These are phyloP conservation scores for Hypoxylon trugodes DNA, from an alignment of 495 filamentous ascomycete species.

Conservation along the genomic window DNA sequence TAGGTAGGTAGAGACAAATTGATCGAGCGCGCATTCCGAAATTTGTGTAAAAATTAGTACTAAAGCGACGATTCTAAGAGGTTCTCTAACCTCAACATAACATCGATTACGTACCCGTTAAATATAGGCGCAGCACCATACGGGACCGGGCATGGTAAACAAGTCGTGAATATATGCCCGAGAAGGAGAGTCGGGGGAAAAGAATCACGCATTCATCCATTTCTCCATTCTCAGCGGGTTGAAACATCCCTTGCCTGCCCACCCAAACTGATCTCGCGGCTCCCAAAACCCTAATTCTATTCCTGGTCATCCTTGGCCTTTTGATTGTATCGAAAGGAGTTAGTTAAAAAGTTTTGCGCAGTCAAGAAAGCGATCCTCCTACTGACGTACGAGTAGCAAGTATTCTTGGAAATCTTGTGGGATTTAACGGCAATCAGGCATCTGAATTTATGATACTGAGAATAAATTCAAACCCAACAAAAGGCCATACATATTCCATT, in stretches of 20 bases:
- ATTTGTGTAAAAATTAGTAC: too few relatives aligned
- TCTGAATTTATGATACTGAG: constrained; percentile 17
- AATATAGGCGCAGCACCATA: too few relatives aligned
- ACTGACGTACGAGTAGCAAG: constrained; percentile 1
- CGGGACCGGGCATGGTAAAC: too few relatives aligned
- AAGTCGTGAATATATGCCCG: too few relatives aligned
- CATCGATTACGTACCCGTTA: too few relatives aligned
- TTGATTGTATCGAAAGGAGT: constrained; percentile 1
- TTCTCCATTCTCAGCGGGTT: background rate
- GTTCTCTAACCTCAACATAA: too few relatives aligned
- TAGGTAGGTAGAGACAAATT: too few relatives aligned
- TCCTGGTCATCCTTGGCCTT: constrained; percentile 17
- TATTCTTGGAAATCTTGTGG: constrained; percentile 21
- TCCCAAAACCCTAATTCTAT: constrained; percentile 29
- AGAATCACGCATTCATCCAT: background rate
- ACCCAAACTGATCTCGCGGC: constrained; percentile 12
- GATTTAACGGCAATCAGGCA: constrained; percentile 26
- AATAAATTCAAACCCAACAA: constrained; percentile 22
- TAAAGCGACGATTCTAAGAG: too few relatives aligned
- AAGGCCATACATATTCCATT: constrained; percentile 1
- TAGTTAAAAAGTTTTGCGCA: constrained; percentile 5
- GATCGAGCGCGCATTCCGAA: too few relatives aligned
- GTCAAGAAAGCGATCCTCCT: background rate
- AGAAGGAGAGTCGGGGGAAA: too few relatives aligned
- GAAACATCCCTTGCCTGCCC: background rate